phyloP scores from a whole-genome alignment of 257 asterid genomes.

The Solanum infundibuliforme region DNA sequence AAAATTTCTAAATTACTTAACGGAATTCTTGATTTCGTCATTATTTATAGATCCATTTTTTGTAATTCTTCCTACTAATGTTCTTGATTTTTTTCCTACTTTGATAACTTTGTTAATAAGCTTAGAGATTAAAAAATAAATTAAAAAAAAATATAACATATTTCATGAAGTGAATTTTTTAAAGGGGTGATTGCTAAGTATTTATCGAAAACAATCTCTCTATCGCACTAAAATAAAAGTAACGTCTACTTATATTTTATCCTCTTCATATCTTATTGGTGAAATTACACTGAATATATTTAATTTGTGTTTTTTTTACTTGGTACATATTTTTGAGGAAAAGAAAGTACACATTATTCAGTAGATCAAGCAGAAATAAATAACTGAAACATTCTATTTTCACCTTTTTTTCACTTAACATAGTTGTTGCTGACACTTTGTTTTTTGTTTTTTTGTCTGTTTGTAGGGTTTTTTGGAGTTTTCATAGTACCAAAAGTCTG shows the following conservation, averaged over 20 bases:
- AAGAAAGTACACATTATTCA: not conserved
- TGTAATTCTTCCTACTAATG: not conserved
- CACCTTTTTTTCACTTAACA: not conserved
- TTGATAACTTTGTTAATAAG: not conserved
- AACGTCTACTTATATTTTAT: not conserved
- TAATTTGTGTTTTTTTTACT: too few species aligned
- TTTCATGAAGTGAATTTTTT: not conserved
- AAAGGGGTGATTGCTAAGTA: not conserved
- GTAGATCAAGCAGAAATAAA: not conserved
- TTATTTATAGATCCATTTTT: too few species aligned
- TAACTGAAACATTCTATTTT: not conserved
- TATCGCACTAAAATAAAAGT: accelerated
- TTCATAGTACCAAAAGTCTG: conserved; percentile 75
- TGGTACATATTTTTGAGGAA: not conserved
- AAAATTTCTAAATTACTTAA: accelerated
- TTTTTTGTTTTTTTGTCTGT: not conserved
- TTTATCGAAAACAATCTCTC: too few species aligned
- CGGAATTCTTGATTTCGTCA: too few species aligned
- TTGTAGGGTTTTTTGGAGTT: conserved; percentile 75
- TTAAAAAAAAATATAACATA: not conserved
- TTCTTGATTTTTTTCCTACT: not conserved
- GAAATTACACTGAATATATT: not conserved
- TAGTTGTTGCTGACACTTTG: not conserved
- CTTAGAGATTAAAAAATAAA: not conserved
- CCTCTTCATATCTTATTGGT: accelerated